Evolutionary conservation across 2,329 filamentous ascomycete genomes (phyloP), one percentile per base, ranked within the genome.

Genomic region (Cordyceps pruinosa): DNA sequence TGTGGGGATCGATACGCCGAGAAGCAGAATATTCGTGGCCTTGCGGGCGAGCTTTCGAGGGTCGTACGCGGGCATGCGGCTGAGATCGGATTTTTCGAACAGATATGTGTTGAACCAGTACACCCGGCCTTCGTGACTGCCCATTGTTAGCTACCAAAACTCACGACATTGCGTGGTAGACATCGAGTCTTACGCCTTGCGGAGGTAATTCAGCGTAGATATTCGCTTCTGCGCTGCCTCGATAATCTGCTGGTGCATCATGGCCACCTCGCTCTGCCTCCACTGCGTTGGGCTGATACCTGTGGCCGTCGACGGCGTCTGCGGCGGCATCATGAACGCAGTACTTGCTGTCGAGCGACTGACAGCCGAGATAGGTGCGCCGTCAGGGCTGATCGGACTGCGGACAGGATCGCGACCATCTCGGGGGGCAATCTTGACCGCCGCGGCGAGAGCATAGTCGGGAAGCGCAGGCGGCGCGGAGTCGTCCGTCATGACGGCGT

Each of bases 61-160:
- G 59, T 95, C 89, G 68, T 95, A 93, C 68, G 90, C 96, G 46
- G 93, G 86, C 76, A 97, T 87, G 67, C 87, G 86, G 52, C 82
- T 77, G 34, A 97, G 80, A 70, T 96, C 90, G 30, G 83, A 72
- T 66, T 90, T 88, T 62, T 91, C 89, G 73, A 96, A 96, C 67
- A 96, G 88, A 60, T 96, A 84, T 0, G 94, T 97, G 74, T 97
- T 97, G 78, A 97, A 97, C 92, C 94, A 97, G 76, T 96, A 97
- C 42, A 96, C 86, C 58, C 90, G 86, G 60, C 93, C 92, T 73
- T 97, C 91, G 69, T 99, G 92, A 28, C 90, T 96, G 42, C 49
- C 15, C 1, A 6, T 17, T 44, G 57, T 63, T 21, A 56, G 25
- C 8, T 15, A 47, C 61, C 54, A 34, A 8, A 12, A 8, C 15